Conservation (phyloP, 805 yeast genomes). For the Martiniozyma abietophila region DNA sequence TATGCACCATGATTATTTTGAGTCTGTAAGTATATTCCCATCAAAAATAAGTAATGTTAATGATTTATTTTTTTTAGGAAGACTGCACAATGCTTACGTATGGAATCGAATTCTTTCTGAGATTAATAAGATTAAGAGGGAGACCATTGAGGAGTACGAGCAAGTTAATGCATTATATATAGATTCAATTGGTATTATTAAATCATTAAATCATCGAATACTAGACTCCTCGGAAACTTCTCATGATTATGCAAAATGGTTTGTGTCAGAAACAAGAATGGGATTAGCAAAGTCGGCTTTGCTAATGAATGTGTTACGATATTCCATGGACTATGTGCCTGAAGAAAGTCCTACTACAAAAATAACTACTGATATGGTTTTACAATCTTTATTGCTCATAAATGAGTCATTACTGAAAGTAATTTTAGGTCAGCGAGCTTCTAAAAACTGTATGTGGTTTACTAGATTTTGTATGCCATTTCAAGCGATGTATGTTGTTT, state of each 20-base stretch:
- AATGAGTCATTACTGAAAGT: constrained; percentile 19
- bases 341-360: constrained; percentile 4
- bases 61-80: constrained; percentile 11
- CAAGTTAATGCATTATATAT: constrained; percentile 7
- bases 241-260: constrained; percentile 10
- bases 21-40: constrained; percentile 13
- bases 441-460: constrained; percentile 14
- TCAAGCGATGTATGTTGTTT: constrained; percentile 18
- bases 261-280: constrained; percentile 15
- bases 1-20: constrained; percentile 13
- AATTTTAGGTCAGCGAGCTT: constrained; percentile 11
- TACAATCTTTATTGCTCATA: constrained; percentile 17
- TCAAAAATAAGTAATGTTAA: constrained; percentile 9
- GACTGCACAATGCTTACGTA: constrained; percentile 14
- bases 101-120: constrained; percentile 14
- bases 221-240: not conserved
- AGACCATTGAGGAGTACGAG: constrained; percentile 7
- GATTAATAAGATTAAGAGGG: constrained; percentile 12
- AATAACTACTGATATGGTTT: constrained; percentile 12
- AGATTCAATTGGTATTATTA: constrained; percentile 8
- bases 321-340: constrained; percentile 6
- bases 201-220: constrained; percentile 9
- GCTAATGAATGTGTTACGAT: constrained; percentile 12
- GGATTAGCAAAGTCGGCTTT: constrained; percentile 17
- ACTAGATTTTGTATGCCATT: constrained; percentile 18